These are phyloP conservation scores for Chamaecrista fasciculata DNA, from an alignment of 306 rosid species.

Conservation along the genomic window DNA sequence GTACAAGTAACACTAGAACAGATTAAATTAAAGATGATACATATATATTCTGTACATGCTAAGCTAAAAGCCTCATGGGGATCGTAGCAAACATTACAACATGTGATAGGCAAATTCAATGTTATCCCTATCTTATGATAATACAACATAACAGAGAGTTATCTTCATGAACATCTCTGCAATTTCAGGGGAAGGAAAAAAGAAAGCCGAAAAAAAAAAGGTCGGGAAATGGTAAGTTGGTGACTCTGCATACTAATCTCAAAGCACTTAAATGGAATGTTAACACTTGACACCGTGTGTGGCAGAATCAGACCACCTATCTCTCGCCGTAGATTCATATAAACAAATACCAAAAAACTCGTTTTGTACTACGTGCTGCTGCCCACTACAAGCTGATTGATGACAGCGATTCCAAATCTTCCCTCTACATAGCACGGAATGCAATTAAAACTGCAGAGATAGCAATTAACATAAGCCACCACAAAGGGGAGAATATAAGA, in stretches of 20 bases:
- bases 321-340: conserved; percentile 20
- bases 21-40: too few species aligned
- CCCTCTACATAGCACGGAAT: conserved; percentile 53
- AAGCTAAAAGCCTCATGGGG: conserved; percentile 20
- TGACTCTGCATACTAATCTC: conserved; percentile 16
- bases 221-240: conserved; percentile 15
- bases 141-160: conserved; percentile 29
- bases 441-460: conserved; percentile 69
- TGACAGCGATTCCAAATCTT: conserved; percentile 29
- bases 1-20: not conserved
- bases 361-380: conserved; percentile 19
- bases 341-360: conserved; percentile 24
- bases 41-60: not conserved
- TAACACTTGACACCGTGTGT: conserved; percentile 14
- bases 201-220: not conserved
- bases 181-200: conserved; percentile 1
- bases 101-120: conserved; percentile 10
- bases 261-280: conserved; percentile 24
- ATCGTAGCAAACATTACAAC: conserved; percentile 23
- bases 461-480: conserved; percentile 32
- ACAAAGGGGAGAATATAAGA: not conserved
- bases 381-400: conserved; percentile 23
- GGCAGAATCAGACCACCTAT: conserved; percentile 27
- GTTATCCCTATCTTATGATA: conserved; percentile 27
- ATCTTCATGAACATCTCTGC: conserved; percentile 27